Base-by-base conservation (phyloP, 2,329 filamentous ascomycete genomes). In the Cladosporium sp. region DNA sequence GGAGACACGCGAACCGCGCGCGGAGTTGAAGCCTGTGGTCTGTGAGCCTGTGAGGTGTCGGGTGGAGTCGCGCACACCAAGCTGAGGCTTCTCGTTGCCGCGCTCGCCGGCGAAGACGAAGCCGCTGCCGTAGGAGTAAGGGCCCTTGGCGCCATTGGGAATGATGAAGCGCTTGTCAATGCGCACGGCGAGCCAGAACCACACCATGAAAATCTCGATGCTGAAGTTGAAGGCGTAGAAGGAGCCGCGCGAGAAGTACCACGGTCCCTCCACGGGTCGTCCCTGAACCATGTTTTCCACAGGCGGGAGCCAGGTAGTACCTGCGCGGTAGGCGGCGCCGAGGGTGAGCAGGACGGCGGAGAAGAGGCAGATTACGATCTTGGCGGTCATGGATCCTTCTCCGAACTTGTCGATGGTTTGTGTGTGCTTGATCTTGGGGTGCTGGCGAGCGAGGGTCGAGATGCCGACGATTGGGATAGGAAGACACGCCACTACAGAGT, bases 161-260 rank as follows among this genome's bases (percentile, higher is more conserved):
- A 93, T 73, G 64, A 85, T 78, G 72, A 92, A 95, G 40, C 87
- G 80, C 56, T 77, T 76, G 66, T 95, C 90, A 56, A 93, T 83
- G 32, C 89, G 79, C 16, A 78, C 69, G 13, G 86, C 63, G 0
- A 84, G 77, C 69, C 87, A 92, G 8, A 84, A 71, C 49, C 77
- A 78, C 4, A 92, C 77, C 35, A 89, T 82, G 19, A 86, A 64
- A 38, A 91, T 72, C 69, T 95, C 90, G 35, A 91, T 75, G 13
- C 73, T 74, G 64, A 87, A 95, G 71, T 88, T 87, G 73, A 93
- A 87, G 64, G 83, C 71, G 72, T 93, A 95, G 73, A 89, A 95
- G 61, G 80, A 82, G 1, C 83, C 79, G 66, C 85, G 87, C 63
- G 74, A 74, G 61, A 89, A 79, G 66, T 84, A 92, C 78, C 84